These are phyloP conservation scores for Trichosporon sp. DNA, from an alignment of 1,284 basidiomycete genomes.

Conservation along the genomic window DNA sequence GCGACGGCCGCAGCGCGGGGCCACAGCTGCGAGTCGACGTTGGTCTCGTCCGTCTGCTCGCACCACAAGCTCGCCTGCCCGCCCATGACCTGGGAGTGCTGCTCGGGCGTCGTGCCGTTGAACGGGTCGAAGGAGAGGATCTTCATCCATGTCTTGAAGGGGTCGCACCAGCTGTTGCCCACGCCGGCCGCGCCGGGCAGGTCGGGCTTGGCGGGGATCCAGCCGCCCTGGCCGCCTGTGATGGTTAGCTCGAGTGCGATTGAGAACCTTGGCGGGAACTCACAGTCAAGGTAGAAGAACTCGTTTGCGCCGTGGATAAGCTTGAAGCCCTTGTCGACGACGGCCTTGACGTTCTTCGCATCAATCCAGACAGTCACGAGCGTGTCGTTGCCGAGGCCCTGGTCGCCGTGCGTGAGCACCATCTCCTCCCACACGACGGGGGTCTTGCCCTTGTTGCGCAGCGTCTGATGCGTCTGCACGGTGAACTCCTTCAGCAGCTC, in stretches of 20 bases:
- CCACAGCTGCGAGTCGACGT: constrained; percentile 74
- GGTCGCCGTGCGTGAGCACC: constrained; percentile 67
- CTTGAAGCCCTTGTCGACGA: constrained; percentile 65
- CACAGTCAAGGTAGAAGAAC: constrained; percentile 71
- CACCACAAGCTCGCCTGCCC: constrained; percentile 72
- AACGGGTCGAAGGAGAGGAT: constrained; percentile 68
- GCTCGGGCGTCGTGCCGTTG: constrained; percentile 61
- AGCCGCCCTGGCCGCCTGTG: constrained; percentile 69
- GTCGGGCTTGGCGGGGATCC: constrained; percentile 67
- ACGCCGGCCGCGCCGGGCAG: constrained; percentile 67
- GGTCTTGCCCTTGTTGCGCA: constrained; percentile 61
- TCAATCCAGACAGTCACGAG: constrained; percentile 75
- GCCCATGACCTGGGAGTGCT: constrained; percentile 66
- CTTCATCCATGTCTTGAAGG: constrained; percentile 75
- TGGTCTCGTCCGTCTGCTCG: constrained; percentile 71
- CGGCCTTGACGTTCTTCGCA: constrained; percentile 63
- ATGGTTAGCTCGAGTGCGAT: background rate
- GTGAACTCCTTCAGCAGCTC: constrained; percentile 69
- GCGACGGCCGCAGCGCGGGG: constrained; percentile 76
- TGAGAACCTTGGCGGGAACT: background rate
- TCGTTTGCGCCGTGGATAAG: constrained; percentile 71
- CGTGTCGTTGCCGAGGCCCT: constrained; percentile 66
- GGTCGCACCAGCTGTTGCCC: constrained; percentile 71
- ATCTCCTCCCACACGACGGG: constrained; percentile 70
- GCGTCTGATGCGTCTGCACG: constrained; percentile 60